Evolutionary conservation across 352 stramenopile genomes (phyloP), one percentile per base, ranked within the genome.

Genomic region (Globisporangium megalacanthum): DNA sequence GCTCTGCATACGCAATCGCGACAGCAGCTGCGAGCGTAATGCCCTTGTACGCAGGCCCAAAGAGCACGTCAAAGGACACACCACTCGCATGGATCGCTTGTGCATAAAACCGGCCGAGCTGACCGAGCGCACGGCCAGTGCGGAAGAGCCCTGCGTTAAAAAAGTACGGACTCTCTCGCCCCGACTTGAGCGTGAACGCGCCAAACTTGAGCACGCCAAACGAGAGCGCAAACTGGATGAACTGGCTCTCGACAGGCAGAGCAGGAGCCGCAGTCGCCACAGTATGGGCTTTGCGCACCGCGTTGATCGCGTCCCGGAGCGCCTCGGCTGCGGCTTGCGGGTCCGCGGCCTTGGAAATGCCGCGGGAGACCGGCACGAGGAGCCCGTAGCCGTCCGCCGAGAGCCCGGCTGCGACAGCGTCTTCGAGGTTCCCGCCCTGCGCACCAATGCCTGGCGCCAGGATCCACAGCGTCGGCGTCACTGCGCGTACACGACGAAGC

Each of bases 11-110:
- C 44, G 94, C 89, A 29, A 97, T 94, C 44, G 92, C 92, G 8
- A 99, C 95, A 31, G 97, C 83, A 13, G 95, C 96, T 31, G 89
- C 91, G 7, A 99, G 79, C 33, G 96, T 98, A 72, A 99, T 99
- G 54, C 97, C 97, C 85, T 99, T 99, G 91, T 99, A 99, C 1
- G 97, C 97, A 4, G 97, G 97, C 0, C 97, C 97, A 69, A 99
- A 99, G 31, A 99, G 73, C 49, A 99, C 94, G 63, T 99, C 97
- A 68, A 99, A 99, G 49, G 95, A 83, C 6, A 99, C 72, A 20
- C 84, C 86, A 47, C 82, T 95, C 22, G 85, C 77, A 68, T 97
- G 86, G 58, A 99, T 98, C 11, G 95, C 83, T 42, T 94, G 77
- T 1, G 95, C 95, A 73, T 99, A 99, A 62, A 96, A 97, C 61